phyloP scores from a whole-genome alignment of 129 eudicot species.

The Calendula officinalis region DNA sequence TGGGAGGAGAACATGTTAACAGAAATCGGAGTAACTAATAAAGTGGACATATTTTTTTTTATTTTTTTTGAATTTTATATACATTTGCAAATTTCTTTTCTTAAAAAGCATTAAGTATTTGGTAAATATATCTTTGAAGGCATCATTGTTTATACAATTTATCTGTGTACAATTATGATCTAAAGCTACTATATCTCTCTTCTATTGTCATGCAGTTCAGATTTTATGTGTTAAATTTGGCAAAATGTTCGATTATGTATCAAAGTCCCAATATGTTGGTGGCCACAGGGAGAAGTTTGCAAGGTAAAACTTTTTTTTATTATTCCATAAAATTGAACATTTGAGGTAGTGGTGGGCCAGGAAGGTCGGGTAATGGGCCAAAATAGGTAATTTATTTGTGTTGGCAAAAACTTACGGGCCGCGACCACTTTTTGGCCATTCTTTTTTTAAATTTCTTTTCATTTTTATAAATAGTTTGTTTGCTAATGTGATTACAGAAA shows the following conservation, averaged over 20 bases:
- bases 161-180: not conserved
- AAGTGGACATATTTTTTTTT: not conserved
- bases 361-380: constrained; percentile 4
- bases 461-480: not conserved
- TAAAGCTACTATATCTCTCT: constrained; percentile 17
- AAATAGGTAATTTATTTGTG: not conserved
- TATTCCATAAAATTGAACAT: not conserved
- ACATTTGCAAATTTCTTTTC: not conserved
- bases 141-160: not conserved
- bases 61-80: not conserved
- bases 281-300: constrained; percentile 72
- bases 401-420: not conserved
- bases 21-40: not conserved
- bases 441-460: not conserved
- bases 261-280: constrained; percentile 54
- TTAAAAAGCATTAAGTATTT: not conserved
- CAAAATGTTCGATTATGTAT: constrained; percentile 58
- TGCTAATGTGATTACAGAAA: not conserved
- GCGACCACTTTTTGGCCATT: not conserved
- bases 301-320: constrained; percentile 37
- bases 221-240: constrained; percentile 35
- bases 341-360: not conserved
- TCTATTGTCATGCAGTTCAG: constrained; percentile 37
- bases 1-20: not conserved
- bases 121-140: not conserved